Conservation (phyloP, 2,329 filamentous ascomycete species). For the Hypoxylon sp. region DNA sequence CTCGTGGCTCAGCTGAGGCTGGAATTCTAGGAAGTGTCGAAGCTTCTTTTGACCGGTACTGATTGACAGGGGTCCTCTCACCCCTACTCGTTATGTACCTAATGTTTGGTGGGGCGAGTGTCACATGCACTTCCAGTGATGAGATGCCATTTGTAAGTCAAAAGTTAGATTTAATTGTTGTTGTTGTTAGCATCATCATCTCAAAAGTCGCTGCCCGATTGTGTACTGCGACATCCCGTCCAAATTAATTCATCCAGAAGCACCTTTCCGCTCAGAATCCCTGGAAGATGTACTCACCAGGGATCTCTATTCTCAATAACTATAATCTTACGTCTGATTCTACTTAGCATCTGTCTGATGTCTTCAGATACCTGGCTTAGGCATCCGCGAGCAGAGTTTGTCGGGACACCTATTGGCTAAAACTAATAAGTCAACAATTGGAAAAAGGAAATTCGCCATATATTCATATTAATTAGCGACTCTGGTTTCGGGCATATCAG, state of each 20-base stretch:
- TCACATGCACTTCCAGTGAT: constrained; percentile 42
- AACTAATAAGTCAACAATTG: constrained; percentile 8
- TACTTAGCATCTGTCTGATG: constrained; percentile 39
- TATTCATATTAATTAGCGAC: constrained; percentile 1
- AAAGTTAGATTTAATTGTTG: constrained; percentile 1
- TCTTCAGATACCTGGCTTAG: constrained; percentile 36
- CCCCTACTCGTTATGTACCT: no score
- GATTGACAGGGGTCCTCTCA: constrained; percentile 31
- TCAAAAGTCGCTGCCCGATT: not conserved
- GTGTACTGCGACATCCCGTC: not conserved
- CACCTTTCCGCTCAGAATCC: not conserved
- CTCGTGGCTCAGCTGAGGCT: constrained; percentile 42
- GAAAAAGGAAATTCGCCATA: not conserved
- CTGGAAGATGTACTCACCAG: constrained; percentile 39
- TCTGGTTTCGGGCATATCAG: constrained; percentile 6
- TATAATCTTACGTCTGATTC: constrained; percentile 24
- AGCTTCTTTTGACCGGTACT: constrained; percentile 14
- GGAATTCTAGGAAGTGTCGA: constrained; percentile 9
- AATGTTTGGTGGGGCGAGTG: constrained; percentile 35
- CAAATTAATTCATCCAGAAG: not conserved
- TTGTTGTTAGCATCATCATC: constrained; percentile 9
- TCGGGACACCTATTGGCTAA: constrained; percentile 22
- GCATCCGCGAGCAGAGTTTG: constrained; percentile 32
- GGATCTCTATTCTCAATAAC: constrained; percentile 29
- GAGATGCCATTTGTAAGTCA: constrained; percentile 28